Evolutionary conservation across 2,329 filamentous ascomycete genomes (phyloP).

Genomic region (Cytospora chrysosperma): DNA sequence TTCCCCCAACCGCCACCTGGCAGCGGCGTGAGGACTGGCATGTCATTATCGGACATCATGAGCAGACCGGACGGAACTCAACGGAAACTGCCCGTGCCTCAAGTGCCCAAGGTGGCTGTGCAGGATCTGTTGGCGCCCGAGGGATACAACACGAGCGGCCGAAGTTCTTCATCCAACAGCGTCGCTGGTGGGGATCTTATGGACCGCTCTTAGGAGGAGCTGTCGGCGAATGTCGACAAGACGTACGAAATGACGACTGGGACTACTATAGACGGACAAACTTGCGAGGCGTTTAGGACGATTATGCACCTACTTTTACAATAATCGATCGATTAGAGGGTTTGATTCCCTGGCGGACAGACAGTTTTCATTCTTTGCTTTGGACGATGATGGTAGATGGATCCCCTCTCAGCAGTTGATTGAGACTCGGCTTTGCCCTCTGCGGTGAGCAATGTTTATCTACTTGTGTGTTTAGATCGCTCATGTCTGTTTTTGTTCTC

Average conservation of each 20-base stretch:
- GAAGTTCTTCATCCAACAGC: slow-evolving; percentile 75
- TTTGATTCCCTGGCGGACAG: slow-evolving; percentile 16
- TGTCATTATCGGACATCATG: slow-evolving; percentile 91
- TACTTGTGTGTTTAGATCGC: neutral
- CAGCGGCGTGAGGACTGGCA: slow-evolving; percentile 58
- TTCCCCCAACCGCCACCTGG: slow-evolving; percentile 41
- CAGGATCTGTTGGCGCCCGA: slow-evolving; percentile 76
- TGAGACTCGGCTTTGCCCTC: neutral
- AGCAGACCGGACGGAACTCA: slow-evolving; percentile 82
- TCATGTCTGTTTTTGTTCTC: neutral
- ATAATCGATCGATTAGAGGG: slow-evolving; percentile 18
- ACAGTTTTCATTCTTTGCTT: slow-evolving; percentile 10
- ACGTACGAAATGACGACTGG: slow-evolving; percentile 24
- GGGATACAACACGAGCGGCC: slow-evolving; percentile 69
- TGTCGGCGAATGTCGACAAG: slow-evolving; percentile 3
- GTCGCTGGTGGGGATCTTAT: slow-evolving; percentile 70
- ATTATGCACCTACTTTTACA: slow-evolving; percentile 19
- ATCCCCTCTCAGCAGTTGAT: neutral
- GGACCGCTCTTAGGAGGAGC: slow-evolving; percentile 42
- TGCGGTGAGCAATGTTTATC: neutral
- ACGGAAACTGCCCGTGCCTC: slow-evolving; percentile 86
- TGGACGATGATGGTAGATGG: neutral
- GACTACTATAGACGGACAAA: slow-evolving; percentile 25
- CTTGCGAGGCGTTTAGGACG: slow-evolving; percentile 25
- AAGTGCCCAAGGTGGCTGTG: slow-evolving; percentile 84